Base-by-base conservation (phyloP, 2,329 filamentous ascomycete genomes). In the Epichloe sibirici region DNA sequence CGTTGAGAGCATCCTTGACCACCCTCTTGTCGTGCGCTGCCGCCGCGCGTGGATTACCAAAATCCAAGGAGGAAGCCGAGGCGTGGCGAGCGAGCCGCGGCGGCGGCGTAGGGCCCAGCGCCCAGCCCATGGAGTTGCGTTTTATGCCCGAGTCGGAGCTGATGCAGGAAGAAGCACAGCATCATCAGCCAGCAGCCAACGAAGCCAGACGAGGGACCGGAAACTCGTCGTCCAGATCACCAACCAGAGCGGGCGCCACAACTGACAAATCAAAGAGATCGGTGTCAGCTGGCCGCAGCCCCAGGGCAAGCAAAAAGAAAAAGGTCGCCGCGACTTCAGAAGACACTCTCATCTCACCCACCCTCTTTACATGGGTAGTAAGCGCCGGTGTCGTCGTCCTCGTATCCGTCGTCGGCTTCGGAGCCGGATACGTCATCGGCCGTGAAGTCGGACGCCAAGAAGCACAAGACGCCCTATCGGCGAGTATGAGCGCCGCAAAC, bases 21-120 rank as follows among this genome's bases (percentile, higher is more conserved):
- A 97, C 93, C 0, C 77, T 98, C 12, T 79, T 98, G 12, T 96
- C 91, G n/a, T 95, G 89, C 62, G 91, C 90, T 0, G 90, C 90
- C 3, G 93, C 91, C 0, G 93, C 91, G 1, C 81, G 93, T 44
- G 86, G 86, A 4, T 74, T 93, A 15, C 82, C 85, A 1, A 95
- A 93, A 63, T 71, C 74, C 15, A 73, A 74, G 48, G 72, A 76
- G 48, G 73, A 76, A 51, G 63, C 64, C 12, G 71, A 73, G 51
- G 61, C 65, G 12, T 61, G 66, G 48, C 57, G 64, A 13, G 54
- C 59, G 12, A 58, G 63, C 9, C 67, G 67, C 46, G 58, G 67
- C 46, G 58, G 67, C 25, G 70, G 71, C 25, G 64, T 76, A 43
- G 66, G 74, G 5, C 70, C 71, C 3, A 72, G 74, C 60, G 69